Evolutionary conservation across 1,139 yeast species (phyloP).

Genomic region (Blastobotrys apis): DNA sequence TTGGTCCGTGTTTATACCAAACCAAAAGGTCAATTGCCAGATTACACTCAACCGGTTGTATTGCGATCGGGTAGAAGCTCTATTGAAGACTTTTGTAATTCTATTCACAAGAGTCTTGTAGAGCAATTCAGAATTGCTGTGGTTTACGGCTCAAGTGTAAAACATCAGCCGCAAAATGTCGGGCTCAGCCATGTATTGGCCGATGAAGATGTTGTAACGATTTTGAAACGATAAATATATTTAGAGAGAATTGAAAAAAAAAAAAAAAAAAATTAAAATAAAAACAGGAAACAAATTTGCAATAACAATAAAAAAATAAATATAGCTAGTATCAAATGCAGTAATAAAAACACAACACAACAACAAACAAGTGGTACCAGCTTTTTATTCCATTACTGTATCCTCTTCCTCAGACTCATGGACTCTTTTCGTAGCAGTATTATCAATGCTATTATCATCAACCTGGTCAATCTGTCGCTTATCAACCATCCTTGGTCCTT

Average conservation of each 20-base stretch:
- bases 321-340: too few relatives aligned
- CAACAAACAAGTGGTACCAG: too few relatives aligned
- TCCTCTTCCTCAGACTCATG: background rate
- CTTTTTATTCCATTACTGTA: too few relatives aligned
- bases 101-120: constrained; percentile 89
- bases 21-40: constrained; percentile 93
- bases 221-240: constrained; percentile 49
- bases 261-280: background rate
- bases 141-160: constrained; percentile 87
- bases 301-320: background rate
- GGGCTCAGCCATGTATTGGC: constrained; percentile 77
- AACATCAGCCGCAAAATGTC: constrained; percentile 97
- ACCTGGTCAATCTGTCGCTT: constrained; percentile 14
- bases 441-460: constrained; percentile 4
- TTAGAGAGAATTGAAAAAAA: background rate
- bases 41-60: constrained; percentile 91
- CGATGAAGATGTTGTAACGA: constrained; percentile 97
- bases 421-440: constrained; percentile 1
- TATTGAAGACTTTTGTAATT: constrained; percentile 94
- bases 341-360: too few relatives aligned
- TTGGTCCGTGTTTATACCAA: constrained; percentile 94
- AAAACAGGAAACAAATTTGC: background rate
- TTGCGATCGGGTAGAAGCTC: constrained; percentile 75
- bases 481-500: background rate
- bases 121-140: constrained; percentile 90